Percentiles rank a stretch among this genome's conserved stretches.
These are phyloP conservation scores for Trichoderma koningii DNA, from an alignment of 2,329 filamentous ascomycete genomes.

Conservation along the genomic window DNA sequence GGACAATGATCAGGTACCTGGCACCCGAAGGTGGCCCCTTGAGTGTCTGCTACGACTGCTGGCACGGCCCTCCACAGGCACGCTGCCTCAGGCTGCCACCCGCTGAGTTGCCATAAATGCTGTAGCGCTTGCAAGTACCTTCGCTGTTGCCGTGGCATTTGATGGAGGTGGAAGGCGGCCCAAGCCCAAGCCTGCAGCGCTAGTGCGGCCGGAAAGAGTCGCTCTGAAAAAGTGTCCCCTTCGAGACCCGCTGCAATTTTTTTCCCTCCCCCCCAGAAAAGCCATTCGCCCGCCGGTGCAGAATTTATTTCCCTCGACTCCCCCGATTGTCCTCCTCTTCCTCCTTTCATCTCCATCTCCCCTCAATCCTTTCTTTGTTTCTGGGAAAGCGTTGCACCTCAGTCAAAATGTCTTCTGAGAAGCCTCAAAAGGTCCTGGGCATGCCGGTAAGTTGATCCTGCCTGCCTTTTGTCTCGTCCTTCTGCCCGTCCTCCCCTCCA, in stretches of 20 bases:
- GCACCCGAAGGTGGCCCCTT: conserved; percentile 4
- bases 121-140: neutral
- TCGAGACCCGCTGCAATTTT: conserved; percentile 54
- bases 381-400: conserved; percentile 45
- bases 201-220: conserved; percentile 44
- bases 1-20: neutral
- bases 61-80: conserved; percentile 11
- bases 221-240: conserved; percentile 49
- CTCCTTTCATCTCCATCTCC: conserved; percentile 58
- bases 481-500: conserved; percentile 30
- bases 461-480: conserved; percentile 32
- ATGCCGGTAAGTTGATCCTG: conserved; percentile 60
- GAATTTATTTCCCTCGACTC: conserved; percentile 49
- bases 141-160: conserved; percentile 39
- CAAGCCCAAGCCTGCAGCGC: conserved; percentile 30
- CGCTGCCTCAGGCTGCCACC: conserved; percentile 41
- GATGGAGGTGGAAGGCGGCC: conserved; percentile 25
- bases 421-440: conserved; percentile 63
- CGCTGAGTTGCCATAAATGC: neutral
- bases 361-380: conserved; percentile 59
- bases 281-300: conserved; percentile 49
- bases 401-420: conserved; percentile 55
- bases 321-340: conserved; percentile 47
- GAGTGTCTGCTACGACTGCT: neutral
- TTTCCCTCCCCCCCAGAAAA: conserved; percentile 48